Percentiles rank a stretch among this genome's conserved stretches.
Conservation (phyloP, 2,329 filamentous ascomycete species). For the Stylonectria norvegica region DNA sequence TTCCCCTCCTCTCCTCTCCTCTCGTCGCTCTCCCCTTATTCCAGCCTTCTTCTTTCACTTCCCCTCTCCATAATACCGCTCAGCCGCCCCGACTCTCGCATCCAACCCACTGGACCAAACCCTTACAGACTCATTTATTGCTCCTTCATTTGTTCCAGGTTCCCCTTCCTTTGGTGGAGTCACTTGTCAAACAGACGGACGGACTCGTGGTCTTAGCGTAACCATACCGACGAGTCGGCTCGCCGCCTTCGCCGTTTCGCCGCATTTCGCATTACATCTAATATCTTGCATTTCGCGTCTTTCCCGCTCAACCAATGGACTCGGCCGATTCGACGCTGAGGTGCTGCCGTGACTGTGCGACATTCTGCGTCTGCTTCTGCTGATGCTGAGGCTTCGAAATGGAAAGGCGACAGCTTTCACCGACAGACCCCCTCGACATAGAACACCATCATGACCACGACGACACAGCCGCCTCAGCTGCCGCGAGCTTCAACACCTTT, state of each 20-base stretch:
- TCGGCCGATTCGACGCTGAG: conserved; percentile 3
- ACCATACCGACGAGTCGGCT: conserved; percentile 11
- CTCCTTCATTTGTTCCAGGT: no score
- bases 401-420: conserved; percentile 10
- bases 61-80: no score
- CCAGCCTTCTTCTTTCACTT: neutral
- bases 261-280: conserved; percentile 5
- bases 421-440: no score
- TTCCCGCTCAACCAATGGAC: conserved; percentile 8
- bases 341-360: conserved; percentile 1
- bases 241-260: conserved; percentile 3
- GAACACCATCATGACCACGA: no score
- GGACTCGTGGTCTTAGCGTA: conserved; percentile 11
- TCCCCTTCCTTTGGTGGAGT: no score
- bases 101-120: no score
- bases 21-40: neutral
- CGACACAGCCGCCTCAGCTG: conserved; percentile 13
- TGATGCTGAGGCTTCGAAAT: conserved; percentile 11
- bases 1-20: neutral
- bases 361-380: neutral
- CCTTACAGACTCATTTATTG: no score
- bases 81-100: no score
- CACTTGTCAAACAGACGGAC: conserved; percentile 3
- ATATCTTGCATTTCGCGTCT: conserved; percentile 5
- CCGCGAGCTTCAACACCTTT: conserved; percentile 21